phyloP scores from a whole-genome alignment of 2,329 filamentous ascomycete species.

The Aspergillus ustus region DNA sequence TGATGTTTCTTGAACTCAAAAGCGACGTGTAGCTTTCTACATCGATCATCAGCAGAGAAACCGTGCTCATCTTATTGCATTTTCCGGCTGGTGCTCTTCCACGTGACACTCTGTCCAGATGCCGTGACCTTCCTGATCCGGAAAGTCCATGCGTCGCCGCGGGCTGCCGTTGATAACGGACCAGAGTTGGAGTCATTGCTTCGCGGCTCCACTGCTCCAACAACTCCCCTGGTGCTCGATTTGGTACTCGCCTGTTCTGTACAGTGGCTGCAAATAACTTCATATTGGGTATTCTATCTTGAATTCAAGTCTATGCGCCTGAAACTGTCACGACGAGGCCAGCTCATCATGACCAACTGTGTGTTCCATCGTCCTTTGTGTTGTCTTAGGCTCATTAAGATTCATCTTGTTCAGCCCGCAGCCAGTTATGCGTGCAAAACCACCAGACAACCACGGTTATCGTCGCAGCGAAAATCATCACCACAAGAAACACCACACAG shows the following conservation, averaged over 20 bases:
- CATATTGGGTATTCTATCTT: conserved; percentile 16
- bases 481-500: conserved; percentile 44
- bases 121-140: conserved; percentile 15
- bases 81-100: neutral
- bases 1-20: neutral
- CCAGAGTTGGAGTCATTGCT: conserved; percentile 2
- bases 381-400: neutral
- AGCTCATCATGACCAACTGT: conserved; percentile 13
- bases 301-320: neutral
- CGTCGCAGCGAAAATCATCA: conserved; percentile 18
- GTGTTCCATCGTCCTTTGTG: neutral
- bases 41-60: neutral
- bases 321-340: conserved; percentile 15
- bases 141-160: conserved; percentile 25
- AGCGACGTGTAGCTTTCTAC: neutral
- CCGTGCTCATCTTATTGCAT: neutral
- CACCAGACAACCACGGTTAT: conserved; percentile 53
- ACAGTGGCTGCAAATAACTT: neutral
- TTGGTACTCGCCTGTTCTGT: neutral
- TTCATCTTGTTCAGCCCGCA: conserved; percentile 22
- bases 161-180: neutral
- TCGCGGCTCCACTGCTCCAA: neutral
- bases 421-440: conserved; percentile 41
- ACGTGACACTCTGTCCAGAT: conserved; percentile 14
- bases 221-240: neutral